Evolutionary conservation across 2,329 filamentous ascomycete species (phyloP).

Genomic region (Pseudonectria buxi): DNA sequence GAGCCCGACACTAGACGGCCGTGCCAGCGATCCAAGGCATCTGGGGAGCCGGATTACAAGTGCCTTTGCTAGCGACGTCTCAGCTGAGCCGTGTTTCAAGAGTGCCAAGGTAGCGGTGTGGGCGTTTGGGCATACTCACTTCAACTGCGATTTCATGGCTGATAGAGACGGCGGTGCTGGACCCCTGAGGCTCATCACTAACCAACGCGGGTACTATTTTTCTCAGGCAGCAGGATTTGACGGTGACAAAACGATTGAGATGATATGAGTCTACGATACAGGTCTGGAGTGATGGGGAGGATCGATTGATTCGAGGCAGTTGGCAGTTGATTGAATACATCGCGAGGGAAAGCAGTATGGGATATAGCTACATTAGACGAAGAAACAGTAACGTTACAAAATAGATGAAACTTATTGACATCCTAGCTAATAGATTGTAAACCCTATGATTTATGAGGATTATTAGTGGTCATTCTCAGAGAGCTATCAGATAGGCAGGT

Average conservation of each 20-base stretch:
- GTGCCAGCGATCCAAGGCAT: conserved; percentile 30
- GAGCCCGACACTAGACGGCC: conserved; percentile 30
- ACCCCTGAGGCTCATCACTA: conserved; percentile 29
- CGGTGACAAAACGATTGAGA: conserved; percentile 18
- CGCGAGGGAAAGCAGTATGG: too few species aligned
- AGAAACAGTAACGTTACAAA: too few species aligned
- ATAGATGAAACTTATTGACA: too few species aligned
- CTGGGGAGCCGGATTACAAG: conserved; percentile 18
- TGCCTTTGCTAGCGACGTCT: conserved; percentile 36
- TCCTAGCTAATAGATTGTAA: too few species aligned
- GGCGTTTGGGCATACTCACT: conserved; percentile 46
- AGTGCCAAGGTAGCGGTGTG: conserved; percentile 32
- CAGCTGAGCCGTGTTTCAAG: conserved; percentile 27
- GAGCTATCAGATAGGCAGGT: too few species aligned
- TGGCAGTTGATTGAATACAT: too few species aligned
- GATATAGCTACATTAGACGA: too few species aligned
- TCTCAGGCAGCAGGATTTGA: conserved; percentile 30
- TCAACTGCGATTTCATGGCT: conserved; percentile 34
- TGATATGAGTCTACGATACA: too few species aligned
- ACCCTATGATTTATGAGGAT: too few species aligned
- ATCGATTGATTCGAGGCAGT: too few species aligned
- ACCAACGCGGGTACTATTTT: conserved; percentile 37
- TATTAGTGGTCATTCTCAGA: too few species aligned
- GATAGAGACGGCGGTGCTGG: conserved; percentile 8
- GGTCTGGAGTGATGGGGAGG: too few species aligned